Conservation (phyloP, 1,139 yeast species). For the Yamadazyma diospyri region DNA sequence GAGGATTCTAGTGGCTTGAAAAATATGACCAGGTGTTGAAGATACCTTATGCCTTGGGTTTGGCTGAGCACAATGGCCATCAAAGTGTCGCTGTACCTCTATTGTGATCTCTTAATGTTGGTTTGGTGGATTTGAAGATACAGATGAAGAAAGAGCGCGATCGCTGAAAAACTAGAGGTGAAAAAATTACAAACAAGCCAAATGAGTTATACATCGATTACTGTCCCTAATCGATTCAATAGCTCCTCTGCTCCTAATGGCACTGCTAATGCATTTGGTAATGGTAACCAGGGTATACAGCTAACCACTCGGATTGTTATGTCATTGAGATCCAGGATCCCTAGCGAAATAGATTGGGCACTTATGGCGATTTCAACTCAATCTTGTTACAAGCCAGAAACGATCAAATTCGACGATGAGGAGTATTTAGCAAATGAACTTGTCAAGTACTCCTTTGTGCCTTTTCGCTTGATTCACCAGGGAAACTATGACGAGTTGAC, state of each 20-base stretch:
- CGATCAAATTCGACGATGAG: slow-evolving; percentile 46
- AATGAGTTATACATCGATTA: slow-evolving; percentile 4
- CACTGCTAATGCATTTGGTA: slow-evolving; percentile 23
- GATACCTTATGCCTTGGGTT: too few species aligned
- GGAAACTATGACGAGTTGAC: slow-evolving; percentile 20
- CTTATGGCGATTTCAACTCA: slow-evolving; percentile 55
- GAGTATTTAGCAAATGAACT: slow-evolving; percentile 51
- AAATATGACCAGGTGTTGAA: too few species aligned
- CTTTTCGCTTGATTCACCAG: slow-evolving; percentile 24
- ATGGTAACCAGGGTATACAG: slow-evolving; percentile 53
- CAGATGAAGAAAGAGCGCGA: too few species aligned
- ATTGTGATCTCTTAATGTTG: too few species aligned
- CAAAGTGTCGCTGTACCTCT: too few species aligned
- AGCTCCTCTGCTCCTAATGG: not conserved
- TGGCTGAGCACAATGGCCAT: too few species aligned
- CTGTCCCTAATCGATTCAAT: slow-evolving; percentile 1
- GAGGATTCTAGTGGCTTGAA: too few species aligned
- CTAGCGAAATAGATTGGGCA: slow-evolving; percentile 65
- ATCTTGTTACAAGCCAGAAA: slow-evolving; percentile 48
- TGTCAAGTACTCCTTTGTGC: slow-evolving; percentile 39
- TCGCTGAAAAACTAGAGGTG: too few species aligned
- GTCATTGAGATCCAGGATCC: slow-evolving; percentile 60
- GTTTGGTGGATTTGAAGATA: too few species aligned
- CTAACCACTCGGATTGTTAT: slow-evolving; percentile 57
- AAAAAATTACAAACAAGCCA: slow-evolving; percentile 4